Conservation (phyloP, 495 filamentous ascomycete species). For the Apiosordaria backusii region DNA sequence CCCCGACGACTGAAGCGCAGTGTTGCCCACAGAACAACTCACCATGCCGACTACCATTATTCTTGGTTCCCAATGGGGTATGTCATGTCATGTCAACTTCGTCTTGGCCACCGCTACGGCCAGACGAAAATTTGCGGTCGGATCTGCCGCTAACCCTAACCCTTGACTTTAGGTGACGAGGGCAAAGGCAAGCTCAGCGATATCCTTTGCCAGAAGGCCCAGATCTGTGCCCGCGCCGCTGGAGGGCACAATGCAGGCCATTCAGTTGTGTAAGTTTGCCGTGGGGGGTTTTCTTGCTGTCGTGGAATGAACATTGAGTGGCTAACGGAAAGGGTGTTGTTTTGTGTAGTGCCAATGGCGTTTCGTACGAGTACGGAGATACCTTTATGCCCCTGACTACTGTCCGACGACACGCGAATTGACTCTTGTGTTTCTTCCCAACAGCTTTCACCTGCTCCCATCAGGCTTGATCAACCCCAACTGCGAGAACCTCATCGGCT, state of each 20-base stretch:
- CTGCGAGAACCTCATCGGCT: conserved; percentile 80
- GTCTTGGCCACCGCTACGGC: conserved; percentile 10
- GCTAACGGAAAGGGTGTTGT: background rate
- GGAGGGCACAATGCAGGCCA: conserved; percentile 47
- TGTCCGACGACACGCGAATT: background rate
- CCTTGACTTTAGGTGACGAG: conserved; percentile 54
- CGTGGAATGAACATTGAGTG: background rate
- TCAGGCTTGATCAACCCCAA: conserved; percentile 71
- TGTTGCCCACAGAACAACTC: conserved; percentile 16
- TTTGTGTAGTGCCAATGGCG: conserved; percentile 36
- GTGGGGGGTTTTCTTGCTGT: conserved; percentile 27
- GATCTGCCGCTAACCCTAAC: background rate
- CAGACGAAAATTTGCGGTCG: background rate
- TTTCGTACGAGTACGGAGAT: conserved; percentile 31
- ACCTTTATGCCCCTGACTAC: background rate
- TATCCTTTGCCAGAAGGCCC: conserved; percentile 39
- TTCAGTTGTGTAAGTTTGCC: conserved; percentile 57
- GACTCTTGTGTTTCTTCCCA: background rate
- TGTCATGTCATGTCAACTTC: background rate
- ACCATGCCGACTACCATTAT: conserved; percentile 30
- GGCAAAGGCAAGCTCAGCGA: conserved; percentile 44
- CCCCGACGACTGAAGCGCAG: conserved; percentile 4
- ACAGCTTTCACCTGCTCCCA: conserved; percentile 60
- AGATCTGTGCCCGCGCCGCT: conserved; percentile 39
- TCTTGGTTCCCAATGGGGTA: conserved; percentile 35